A percentile compares a stretch with the other conserved stretches of the same genome.
phyloP scores from a whole-genome alignment of 2,329 filamentous ascomycete species.

The Thielaviopsis cerberus region DNA sequence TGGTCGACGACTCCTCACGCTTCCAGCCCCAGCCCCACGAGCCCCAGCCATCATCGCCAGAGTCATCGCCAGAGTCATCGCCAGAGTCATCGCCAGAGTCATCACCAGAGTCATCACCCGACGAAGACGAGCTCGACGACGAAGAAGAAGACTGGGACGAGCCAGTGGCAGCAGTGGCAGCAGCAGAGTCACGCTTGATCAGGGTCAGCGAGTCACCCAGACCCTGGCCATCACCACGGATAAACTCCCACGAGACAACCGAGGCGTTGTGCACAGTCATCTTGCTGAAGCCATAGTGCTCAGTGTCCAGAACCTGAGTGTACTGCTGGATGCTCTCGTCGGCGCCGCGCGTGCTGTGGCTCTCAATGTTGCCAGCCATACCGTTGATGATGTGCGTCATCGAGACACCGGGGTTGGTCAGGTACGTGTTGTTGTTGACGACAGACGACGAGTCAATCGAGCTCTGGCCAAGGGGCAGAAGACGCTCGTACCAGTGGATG shows the following conservation, averaged over 20 bases:
- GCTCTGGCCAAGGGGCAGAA: conserved; percentile 13
- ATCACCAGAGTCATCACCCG: neutral
- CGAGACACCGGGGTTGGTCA: conserved; percentile 26
- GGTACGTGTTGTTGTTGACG: conserved; percentile 29
- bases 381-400: conserved; percentile 33
- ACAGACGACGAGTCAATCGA: conserved; percentile 24
- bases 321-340: conserved; percentile 21
- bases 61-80: neutral
- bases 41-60: neutral
- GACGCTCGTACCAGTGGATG: conserved; percentile 16
- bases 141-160: neutral
- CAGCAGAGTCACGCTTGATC: conserved; percentile 2
- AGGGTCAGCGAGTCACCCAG: conserved; percentile 22
- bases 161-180: neutral
- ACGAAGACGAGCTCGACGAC: too few species aligned
- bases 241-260: conserved; percentile 26
- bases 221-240: conserved; percentile 23
- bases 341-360: conserved; percentile 23
- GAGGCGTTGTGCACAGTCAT: conserved; percentile 19
- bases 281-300: conserved; percentile 29
- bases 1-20: too few species aligned
- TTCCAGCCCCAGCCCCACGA: neutral
- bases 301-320: conserved; percentile 26
- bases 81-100: neutral
- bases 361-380: conserved; percentile 34